A percentile compares a stretch with the other conserved stretches of the same genome.
Conservation (phyloP, 257 asterid genomes). For the Capsicum rhomboideum region DNA sequence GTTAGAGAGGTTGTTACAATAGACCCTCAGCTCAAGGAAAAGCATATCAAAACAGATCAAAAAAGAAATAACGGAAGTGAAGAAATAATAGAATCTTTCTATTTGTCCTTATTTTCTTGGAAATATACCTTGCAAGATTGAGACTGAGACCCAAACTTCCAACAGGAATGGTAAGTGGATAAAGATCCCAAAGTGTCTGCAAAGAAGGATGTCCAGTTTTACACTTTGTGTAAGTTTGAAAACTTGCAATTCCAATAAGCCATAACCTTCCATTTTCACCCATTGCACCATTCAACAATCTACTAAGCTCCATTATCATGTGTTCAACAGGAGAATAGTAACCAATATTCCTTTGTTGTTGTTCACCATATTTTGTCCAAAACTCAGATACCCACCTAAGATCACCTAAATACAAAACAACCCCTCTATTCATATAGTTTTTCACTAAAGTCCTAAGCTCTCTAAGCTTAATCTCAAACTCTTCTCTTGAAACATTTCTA, state of each 20-base stretch:
- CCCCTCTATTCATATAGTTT: constrained; percentile 48
- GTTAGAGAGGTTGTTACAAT: background rate
- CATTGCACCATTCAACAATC: constrained; percentile 44
- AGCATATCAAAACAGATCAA: background rate
- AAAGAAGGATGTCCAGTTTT: constrained; percentile 66
- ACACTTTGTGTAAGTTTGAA: constrained; percentile 58
- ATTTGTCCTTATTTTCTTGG: background rate
- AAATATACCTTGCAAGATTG: constrained; percentile 46
- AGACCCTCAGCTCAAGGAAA: background rate
- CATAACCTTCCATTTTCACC: constrained; percentile 46
- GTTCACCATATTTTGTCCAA: constrained; percentile 62
- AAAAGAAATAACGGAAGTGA: background rate
- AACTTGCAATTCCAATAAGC: constrained; percentile 69
- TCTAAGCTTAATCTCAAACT: constrained; percentile 56
- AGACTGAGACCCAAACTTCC: constrained; percentile 58
- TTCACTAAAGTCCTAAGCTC: constrained; percentile 69
- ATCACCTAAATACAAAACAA: constrained; percentile 80
- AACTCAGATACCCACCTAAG: constrained; percentile 76
- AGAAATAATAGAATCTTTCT: background rate
- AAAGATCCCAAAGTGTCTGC: constrained; percentile 74
- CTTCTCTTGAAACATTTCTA: constrained; percentile 44
- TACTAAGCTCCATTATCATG: constrained; percentile 85
- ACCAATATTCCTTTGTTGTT: constrained; percentile 12
- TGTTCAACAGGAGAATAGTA: constrained; percentile 69
- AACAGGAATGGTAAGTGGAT: constrained; percentile 54